Evolutionary conservation across 1,139 yeast species (phyloP).

Genomic region (Diutina siamensis): DNA sequence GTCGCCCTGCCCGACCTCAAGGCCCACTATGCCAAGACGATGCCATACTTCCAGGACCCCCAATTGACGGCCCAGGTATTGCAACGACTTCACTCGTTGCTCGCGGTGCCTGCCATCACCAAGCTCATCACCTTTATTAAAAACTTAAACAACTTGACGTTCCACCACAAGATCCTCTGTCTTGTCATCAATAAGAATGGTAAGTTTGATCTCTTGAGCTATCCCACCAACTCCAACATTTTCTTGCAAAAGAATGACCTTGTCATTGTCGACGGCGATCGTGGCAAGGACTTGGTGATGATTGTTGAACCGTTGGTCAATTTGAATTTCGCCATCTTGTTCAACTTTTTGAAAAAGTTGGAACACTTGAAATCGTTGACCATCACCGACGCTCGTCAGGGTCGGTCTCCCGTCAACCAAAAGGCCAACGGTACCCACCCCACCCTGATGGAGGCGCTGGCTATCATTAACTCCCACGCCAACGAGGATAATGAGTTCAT

Average conservation of each 20-base stretch:
- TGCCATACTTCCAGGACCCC: conserved; percentile 36
- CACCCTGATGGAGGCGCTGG: conserved; percentile 25
- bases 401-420: conserved; percentile 12
- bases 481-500: conserved; percentile 36
- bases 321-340: conserved; percentile 16
- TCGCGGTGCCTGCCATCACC: conserved; percentile 19
- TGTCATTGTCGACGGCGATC: conserved; percentile 39
- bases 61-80: conserved; percentile 23
- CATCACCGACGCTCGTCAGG: conserved; percentile 17
- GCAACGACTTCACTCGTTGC: conserved; percentile 21
- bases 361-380: conserved; percentile 72
- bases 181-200: conserved; percentile 48
- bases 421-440: conserved; percentile 28
- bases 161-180: conserved; percentile 30
- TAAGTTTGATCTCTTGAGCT: conserved; percentile 38
- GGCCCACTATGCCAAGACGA: conserved; percentile 28
- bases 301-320: conserved; percentile 27
- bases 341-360: conserved; percentile 68
- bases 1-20: conserved; percentile 42
- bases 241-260: conserved; percentile 35
- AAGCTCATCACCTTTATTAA: conserved; percentile 30
- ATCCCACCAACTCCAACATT: conserved; percentile 39
- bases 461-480: conserved; percentile 28
- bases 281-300: conserved; percentile 42
- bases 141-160: conserved; percentile 31